Conservation (phyloP, 78 protist species). For the Guillardia theta region DNA sequence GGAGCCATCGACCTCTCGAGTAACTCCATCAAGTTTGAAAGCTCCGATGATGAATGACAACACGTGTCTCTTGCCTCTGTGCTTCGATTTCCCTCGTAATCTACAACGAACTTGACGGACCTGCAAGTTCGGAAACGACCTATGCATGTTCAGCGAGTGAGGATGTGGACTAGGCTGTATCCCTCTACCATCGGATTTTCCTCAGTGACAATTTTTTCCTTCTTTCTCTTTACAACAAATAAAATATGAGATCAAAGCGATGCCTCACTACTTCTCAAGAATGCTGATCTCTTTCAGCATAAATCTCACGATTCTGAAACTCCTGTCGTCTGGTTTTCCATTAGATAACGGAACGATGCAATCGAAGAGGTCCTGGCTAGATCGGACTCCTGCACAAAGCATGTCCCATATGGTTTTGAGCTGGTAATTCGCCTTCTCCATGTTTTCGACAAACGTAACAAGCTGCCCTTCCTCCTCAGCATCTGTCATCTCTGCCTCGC, state of each 20-base stretch:
- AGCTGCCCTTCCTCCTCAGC: not conserved
- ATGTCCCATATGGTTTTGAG: not conserved
- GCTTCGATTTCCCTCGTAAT: no score
- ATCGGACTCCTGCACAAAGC: conserved; percentile 8
- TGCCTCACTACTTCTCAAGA: no score
- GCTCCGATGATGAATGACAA: not conserved
- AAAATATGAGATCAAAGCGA: no score
- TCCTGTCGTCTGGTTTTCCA: not conserved
- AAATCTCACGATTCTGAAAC: not conserved
- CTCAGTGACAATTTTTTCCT: no score
- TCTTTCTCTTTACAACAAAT: no score
- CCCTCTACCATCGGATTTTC: no score
- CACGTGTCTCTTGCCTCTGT: no score
- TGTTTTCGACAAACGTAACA: not conserved
- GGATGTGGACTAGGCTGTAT: no score
- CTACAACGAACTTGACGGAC: no score
- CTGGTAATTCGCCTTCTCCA: not conserved
- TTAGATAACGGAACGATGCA: not conserved
- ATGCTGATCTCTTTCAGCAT: no score
- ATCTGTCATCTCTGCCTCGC: not conserved
- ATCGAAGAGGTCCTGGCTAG: not conserved
- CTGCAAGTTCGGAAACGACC: no score
- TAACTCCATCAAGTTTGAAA: conserved; percentile 27
- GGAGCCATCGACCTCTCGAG: conserved; percentile 26
- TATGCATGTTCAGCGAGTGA: no score